Conservation (phyloP, 2,329 filamentous ascomycete species). For the Stachybotrys elegans region DNA sequence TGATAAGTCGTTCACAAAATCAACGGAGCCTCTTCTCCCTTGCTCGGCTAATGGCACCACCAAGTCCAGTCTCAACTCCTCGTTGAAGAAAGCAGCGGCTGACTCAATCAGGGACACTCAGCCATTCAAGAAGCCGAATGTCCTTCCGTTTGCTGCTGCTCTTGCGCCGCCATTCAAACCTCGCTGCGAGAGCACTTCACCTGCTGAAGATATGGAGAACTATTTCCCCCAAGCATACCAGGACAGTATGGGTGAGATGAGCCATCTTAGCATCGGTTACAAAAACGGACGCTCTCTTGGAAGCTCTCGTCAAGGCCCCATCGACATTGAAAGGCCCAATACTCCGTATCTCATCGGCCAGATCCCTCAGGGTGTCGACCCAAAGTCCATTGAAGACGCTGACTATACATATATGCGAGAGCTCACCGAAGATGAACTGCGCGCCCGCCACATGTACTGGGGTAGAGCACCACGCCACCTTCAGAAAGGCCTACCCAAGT, state of each 20-base stretch:
- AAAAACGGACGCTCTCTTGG: no score
- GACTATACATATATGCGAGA: conserved; percentile 52
- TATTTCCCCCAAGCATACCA: no score
- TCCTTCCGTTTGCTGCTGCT: conserved; percentile 40
- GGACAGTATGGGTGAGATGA: no score
- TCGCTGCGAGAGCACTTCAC: conserved; percentile 19
- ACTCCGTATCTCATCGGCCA: conserved; percentile 51
- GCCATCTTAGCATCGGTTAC: no score
- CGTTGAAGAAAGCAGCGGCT: no score
- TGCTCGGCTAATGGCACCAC: no score
- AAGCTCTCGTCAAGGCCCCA: no score
- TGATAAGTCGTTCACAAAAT: no score
- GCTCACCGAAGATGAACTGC: conserved; percentile 54
- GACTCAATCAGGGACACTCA: conserved; percentile 18
- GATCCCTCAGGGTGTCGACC: conserved; percentile 38
- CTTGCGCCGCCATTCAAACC: conserved; percentile 46
- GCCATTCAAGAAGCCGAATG: conserved; percentile 26
- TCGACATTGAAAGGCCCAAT: not conserved
- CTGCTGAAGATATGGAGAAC: no score
- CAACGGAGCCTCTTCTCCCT: no score
- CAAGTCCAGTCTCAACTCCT: no score
- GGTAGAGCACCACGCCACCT: conserved; percentile 47
- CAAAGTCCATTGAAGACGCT: conserved; percentile 33
- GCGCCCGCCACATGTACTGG: conserved; percentile 57
- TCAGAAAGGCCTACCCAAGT: conserved; percentile 53